Evolutionary conservation across 306 rosid genomes (phyloP).

Genomic region (Vigna reflexopilosa): DNA sequence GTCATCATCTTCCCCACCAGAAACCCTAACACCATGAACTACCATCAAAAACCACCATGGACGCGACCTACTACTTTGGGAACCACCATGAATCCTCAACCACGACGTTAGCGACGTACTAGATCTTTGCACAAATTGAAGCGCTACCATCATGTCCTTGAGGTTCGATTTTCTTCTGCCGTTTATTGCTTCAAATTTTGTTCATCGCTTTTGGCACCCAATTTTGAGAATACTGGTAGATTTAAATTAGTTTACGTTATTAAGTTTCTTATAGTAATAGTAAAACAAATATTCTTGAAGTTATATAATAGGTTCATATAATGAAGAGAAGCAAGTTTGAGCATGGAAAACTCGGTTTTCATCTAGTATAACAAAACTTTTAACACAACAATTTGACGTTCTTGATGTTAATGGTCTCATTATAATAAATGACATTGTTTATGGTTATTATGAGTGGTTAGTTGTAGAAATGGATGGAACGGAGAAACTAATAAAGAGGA

Average conservation of each 20-base stretch:
- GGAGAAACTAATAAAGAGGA: not conserved
- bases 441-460: not conserved
- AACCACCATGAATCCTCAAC: no score
- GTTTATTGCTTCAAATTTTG: not conserved
- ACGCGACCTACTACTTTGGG: no score
- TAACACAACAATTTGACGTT: not conserved
- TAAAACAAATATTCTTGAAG: not conserved
- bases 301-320: not conserved
- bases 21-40: no score
- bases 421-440: not conserved
- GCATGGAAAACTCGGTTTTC: not conserved
- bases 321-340: not conserved
- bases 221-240: not conserved
- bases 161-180: slow-evolving; percentile 53
- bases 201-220: not conserved
- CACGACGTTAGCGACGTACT: no score
- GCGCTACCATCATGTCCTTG: slow-evolving; percentile 63
- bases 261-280: not conserved
- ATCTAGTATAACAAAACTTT: not conserved
- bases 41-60: no score
- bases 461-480: not conserved
- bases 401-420: not conserved
- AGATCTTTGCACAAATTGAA: slow-evolving; percentile 42
- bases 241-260: not conserved
- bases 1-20: no score